Base-by-base conservation (phyloP, 2,329 filamentous ascomycete species). In the Xylaria sp. region DNA sequence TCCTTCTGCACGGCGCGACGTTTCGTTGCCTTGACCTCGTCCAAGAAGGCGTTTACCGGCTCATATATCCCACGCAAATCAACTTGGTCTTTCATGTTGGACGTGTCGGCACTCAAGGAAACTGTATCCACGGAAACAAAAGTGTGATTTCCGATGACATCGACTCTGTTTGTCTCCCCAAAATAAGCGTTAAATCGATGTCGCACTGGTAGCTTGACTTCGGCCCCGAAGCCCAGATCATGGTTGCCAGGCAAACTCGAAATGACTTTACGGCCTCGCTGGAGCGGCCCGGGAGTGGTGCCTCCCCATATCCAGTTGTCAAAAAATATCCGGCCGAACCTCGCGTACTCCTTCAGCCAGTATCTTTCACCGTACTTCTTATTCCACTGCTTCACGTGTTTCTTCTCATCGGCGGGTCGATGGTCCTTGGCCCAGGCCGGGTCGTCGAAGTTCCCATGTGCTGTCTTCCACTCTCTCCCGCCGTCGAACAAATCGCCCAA, bases 401-500 rank as follows among this genome's bases (percentile, higher is more conserved):
- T 81, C 71, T 83, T 78, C 75, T 90, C 88, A 42, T 81, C 77
- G 6, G 80, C 79, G 1, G 87, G 86, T 22, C 85, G 80, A 45
- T 84, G 82, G 3, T 79, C 81, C 33, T 79, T 79, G 25, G 84
- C 84, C 88, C 88, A 90, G 69, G 82, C 81, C 0, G 87, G 86
- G 69, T 90, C 88, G 27, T 84, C 79, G 59, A 88, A 88, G 51
- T 84, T 79, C 49, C 87, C 90, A 27, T 84, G 84, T 2, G 79
- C 82, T 13, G 94, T 95, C 72, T 90, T 91, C 96, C 96, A 99
- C 82, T 99, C 96, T 72, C 96, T 87, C 9, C 96, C 96, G 3
- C 96, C 96, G 76, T 99, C 96, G 74, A 99, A 97, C 0, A 99
- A 82, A 76, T 99, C 96, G 7, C 96, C 96, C 0, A 99, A 83